Evolutionary conservation across 1,284 basidiomycete genomes (phyloP).

Genomic region (Sutorius eximius): DNA sequence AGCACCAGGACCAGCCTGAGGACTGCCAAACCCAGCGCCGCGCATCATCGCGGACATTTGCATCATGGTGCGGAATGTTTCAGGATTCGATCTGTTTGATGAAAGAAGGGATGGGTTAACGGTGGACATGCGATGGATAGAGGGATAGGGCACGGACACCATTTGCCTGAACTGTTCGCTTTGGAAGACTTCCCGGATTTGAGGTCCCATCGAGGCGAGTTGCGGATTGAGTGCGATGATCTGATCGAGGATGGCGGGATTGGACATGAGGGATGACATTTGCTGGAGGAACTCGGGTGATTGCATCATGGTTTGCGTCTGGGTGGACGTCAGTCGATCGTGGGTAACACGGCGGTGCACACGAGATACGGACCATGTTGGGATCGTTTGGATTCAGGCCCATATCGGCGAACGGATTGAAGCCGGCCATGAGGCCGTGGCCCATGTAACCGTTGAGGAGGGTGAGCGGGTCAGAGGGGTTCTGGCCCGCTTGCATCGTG

Average conservation of each 20-base stretch:
- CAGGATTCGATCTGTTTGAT: constrained; percentile 65
- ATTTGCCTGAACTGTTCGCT: constrained; percentile 81
- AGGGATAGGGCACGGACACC: constrained; percentile 50
- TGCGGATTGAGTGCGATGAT: constrained; percentile 82
- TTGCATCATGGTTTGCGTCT: constrained; percentile 84
- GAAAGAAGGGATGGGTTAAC: background rate
- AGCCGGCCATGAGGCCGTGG: constrained; percentile 71
- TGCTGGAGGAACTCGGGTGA: constrained; percentile 78
- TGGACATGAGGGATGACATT: constrained; percentile 73
- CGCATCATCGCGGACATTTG: constrained; percentile 71
- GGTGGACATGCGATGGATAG: background rate
- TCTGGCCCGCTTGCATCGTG: constrained; percentile 83
- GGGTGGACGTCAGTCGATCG: constrained; percentile 6
- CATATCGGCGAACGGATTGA: constrained; percentile 88
- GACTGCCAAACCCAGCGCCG: constrained; percentile 34
- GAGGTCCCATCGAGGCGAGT: constrained; percentile 75
- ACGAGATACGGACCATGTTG: constrained; percentile 69
- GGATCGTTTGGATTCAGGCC: constrained; percentile 86
- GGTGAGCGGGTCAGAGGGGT: constrained; percentile 75
- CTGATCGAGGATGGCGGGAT: constrained; percentile 83
- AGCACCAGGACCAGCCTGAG: background rate
- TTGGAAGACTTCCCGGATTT: constrained; percentile 77
- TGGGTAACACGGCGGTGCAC: background rate
- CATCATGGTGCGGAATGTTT: constrained; percentile 77
- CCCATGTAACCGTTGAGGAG: constrained; percentile 70